phyloP scores from a whole-genome alignment of 2,329 filamentous ascomycete genomes.

The Verticillium longisporum region DNA sequence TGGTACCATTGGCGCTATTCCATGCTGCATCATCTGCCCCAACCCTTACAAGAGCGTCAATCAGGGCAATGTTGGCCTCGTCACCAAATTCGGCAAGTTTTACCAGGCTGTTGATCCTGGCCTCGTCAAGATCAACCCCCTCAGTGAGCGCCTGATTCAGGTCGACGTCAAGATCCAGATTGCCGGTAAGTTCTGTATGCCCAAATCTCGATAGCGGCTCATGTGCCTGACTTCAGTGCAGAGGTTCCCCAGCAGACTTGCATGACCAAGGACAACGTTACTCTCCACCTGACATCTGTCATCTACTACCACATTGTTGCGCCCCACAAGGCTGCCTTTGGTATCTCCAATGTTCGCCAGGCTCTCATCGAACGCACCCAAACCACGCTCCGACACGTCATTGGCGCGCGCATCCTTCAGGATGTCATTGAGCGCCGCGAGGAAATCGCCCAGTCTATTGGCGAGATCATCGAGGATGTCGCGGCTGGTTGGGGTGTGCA shows the following conservation, averaged over 20 bases:
- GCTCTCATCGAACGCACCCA: constrained; percentile 97
- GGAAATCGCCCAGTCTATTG: constrained; percentile 90
- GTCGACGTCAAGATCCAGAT: constrained; percentile 99
- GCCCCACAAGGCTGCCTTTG: constrained; percentile 95
- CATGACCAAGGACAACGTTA: constrained; percentile 99
- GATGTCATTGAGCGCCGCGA: constrained; percentile 98
- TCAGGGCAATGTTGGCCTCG: constrained; percentile 92
- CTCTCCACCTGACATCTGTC: constrained; percentile 85
- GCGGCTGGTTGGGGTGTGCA: constrained; percentile 90
- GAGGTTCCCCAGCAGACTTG: constrained; percentile 94
- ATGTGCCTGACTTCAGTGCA: constrained; percentile 9
- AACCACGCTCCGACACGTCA: constrained; percentile 93
- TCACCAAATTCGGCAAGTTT: constrained; percentile 94
- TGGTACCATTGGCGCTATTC: constrained; percentile 77
- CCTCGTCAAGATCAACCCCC: constrained; percentile 93
- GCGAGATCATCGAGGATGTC: constrained; percentile 96
- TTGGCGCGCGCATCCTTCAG: constrained; percentile 90
- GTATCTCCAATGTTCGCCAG: constrained; percentile 88
- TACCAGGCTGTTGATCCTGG: constrained; percentile 94
- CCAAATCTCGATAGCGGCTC: neutral
- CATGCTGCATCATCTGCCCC: constrained; percentile 85
- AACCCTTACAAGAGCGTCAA: constrained; percentile 92
- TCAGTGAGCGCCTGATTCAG: constrained; percentile 82
- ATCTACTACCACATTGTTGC: constrained; percentile 98
- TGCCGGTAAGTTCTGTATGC: constrained; percentile 42